phyloP scores from a whole-genome alignment of 2,329 filamentous ascomycete species.

The Hymenoscyphus fructigenus region DNA sequence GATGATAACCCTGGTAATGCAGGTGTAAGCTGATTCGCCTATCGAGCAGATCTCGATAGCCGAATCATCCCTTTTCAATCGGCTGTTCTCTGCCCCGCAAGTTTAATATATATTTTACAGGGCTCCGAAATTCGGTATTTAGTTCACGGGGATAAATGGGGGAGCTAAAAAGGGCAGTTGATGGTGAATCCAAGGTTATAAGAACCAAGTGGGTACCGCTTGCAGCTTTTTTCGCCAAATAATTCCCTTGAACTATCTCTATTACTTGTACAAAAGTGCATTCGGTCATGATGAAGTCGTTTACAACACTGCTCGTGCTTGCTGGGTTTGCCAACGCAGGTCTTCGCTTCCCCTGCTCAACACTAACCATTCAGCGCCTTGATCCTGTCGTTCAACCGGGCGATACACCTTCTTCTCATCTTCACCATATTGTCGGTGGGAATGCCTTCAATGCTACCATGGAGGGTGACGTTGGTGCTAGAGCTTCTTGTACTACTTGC shows the following conservation, averaged over 20 bases:
- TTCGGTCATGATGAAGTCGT: constrained; percentile 18
- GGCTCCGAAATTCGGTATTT: not conserved
- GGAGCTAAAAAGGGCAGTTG: not conserved
- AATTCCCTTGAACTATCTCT: constrained; percentile 2
- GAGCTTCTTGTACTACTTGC: constrained; percentile 23
- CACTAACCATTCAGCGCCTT: constrained; percentile 21
- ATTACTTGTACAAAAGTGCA: not conserved
- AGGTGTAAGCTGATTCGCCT: constrained; percentile 11
- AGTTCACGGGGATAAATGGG: no score
- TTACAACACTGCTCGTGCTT: constrained; percentile 13
- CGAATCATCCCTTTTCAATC: constrained; percentile 10
- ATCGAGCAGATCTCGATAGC: constrained; percentile 10
- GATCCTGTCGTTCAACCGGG: constrained; percentile 24
- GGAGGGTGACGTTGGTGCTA: constrained; percentile 19
- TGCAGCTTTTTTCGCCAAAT: constrained; percentile 8
- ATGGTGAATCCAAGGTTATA: constrained; percentile 13
- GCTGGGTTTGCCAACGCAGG: constrained; percentile 14
- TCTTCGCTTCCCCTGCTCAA: constrained; percentile 24
- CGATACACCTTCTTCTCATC: constrained; percentile 16
- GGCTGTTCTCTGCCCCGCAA: constrained; percentile 7
- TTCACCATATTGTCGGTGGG: constrained; percentile 26
- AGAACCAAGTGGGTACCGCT: constrained; percentile 13
- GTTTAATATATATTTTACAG: constrained; percentile 5
- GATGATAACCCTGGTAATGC: constrained; percentile 13
- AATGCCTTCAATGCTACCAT: constrained; percentile 21